A percentile compares a stretch with the other conserved stretches of the same genome.
phyloP scores from a whole-genome alignment of 2,329 filamentous ascomycete genomes.

The Diplocarpon mali region DNA sequence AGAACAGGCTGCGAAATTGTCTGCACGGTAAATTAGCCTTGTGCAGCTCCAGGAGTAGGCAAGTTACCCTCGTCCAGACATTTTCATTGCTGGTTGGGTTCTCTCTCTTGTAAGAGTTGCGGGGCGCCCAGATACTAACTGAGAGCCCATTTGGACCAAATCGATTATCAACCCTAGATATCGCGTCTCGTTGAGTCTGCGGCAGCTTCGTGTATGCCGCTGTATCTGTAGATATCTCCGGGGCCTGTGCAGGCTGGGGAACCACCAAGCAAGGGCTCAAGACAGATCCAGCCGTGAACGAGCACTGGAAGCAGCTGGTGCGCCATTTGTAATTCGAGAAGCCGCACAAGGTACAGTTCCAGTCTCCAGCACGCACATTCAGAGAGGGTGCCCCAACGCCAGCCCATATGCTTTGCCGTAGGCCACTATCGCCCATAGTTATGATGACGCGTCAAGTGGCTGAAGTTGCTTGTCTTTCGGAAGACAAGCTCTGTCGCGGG shows the following conservation, averaged over 20 bases:
- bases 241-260: background rate
- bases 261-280: background rate
- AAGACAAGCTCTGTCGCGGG: background rate
- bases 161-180: background rate
- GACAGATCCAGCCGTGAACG: conserved; percentile 41
- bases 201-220: background rate
- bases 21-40: background rate
- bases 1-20: background rate
- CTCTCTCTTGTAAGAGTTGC: conserved; percentile 7
- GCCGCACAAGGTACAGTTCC: conserved; percentile 14
- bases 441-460: background rate
- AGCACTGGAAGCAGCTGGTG: conserved; percentile 12
- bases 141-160: conserved; percentile 8
- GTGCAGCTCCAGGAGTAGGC: background rate
- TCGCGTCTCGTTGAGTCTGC: background rate
- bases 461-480: conserved; percentile 4
- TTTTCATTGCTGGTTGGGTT: conserved; percentile 4
- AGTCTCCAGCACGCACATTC: conserved; percentile 8
- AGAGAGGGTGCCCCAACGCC: background rate
- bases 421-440: conserved; percentile 8
- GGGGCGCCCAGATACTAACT: conserved; percentile 23
- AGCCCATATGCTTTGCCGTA: conserved; percentile 14
- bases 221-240: background rate
- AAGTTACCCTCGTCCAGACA: conserved; percentile 20
- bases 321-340: conserved; percentile 16